These are phyloP conservation scores for Papiliotrema fonsecae DNA, from an alignment of 1,284 basidiomycete genomes.

Conservation along the genomic window DNA sequence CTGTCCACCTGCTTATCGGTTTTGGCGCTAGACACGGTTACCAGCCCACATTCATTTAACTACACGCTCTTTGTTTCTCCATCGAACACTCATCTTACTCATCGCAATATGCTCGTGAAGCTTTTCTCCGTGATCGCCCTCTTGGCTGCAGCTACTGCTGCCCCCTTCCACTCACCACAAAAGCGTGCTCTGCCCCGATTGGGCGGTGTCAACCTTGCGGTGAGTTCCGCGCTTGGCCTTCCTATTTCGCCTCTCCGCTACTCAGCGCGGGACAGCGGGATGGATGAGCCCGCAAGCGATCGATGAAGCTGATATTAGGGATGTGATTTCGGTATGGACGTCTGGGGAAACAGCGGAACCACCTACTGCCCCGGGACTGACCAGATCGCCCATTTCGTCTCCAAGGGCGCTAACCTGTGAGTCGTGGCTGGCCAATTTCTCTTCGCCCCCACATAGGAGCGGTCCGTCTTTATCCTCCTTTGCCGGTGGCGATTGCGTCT, in stretches of 20 bases:
- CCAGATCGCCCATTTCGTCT: constrained; percentile 57
- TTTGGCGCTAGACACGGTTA: too few relatives aligned
- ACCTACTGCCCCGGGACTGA: constrained; percentile 50
- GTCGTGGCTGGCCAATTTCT: background rate
- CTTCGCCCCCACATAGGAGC: background rate
- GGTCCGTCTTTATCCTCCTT: too few relatives aligned
- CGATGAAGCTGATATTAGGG: too few relatives aligned
- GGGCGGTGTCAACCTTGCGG: constrained; percentile 38
- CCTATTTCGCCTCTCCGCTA: too few relatives aligned
- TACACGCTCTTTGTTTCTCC: too few relatives aligned
- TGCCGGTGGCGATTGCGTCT: too few relatives aligned
- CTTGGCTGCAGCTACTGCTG: constrained; percentile 4
- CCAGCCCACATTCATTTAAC: too few relatives aligned
- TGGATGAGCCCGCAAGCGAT: background rate
- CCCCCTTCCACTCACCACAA: background rate
- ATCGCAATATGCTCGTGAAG: background rate
- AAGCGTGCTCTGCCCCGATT: constrained; percentile 30
- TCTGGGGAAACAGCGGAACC: constrained; percentile 22
- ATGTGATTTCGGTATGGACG: constrained; percentile 34
- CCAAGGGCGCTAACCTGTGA: constrained; percentile 35
- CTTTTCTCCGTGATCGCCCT: background rate
- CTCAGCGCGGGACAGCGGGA: background rate
- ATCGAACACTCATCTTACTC: too few relatives aligned
- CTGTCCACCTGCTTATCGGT: background rate
- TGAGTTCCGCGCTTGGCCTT: constrained; percentile 11